phyloP scores from a whole-genome alignment of 73 alveolate species.

The Tetrahymena malaccensis region DNA sequence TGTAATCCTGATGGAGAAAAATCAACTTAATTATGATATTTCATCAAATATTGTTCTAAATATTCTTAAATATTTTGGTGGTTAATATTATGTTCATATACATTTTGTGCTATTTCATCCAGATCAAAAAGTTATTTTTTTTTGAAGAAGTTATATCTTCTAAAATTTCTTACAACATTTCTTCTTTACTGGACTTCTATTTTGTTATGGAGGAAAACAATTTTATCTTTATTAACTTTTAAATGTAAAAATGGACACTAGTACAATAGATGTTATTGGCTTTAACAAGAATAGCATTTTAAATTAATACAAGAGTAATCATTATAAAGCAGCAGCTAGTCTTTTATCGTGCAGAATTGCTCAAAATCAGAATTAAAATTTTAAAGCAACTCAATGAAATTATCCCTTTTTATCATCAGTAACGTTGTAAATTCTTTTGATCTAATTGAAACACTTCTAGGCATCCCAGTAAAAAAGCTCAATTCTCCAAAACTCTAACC shows the following conservation, averaged over 20 bases:
- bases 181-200: background rate
- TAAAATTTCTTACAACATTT: background rate
- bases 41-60: background rate
- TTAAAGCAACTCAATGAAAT: background rate
- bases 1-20: too few species aligned
- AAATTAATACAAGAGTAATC: background rate
- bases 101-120: background rate
- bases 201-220: background rate
- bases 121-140: background rate
- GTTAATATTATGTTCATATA: background rate
- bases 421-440: background rate
- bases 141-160: background rate
- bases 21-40: background rate
- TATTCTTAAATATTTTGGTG: background rate
- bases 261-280: background rate
- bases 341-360: background rate
- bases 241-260: background rate
- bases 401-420: background rate
- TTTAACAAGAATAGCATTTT: background rate
- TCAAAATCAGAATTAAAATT: background rate
- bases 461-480: background rate
- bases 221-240: background rate
- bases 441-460: background rate
- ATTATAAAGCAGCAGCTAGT: background rate
- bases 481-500: background rate